phyloP scores from a whole-genome alignment of 2,329 filamentous ascomycete genomes.

The Aspergillus floridensis region DNA sequence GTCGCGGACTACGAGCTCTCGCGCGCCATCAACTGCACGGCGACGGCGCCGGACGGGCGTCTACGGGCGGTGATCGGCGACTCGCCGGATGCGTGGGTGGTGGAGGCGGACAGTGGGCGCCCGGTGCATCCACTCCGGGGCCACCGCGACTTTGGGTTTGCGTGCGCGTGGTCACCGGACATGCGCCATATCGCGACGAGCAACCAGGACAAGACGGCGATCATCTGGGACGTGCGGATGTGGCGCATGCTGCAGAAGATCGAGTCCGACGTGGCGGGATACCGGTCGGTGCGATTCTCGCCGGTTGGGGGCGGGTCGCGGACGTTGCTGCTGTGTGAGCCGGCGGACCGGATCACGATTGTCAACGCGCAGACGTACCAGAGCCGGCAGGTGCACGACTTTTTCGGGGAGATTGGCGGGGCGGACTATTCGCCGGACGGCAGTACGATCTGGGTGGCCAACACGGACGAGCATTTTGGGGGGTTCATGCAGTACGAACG shows the following conservation, averaged over 20 bases:
- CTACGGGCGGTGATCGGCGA: slow-evolving; percentile 47
- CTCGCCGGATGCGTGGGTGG: slow-evolving; percentile 41
- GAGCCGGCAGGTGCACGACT: slow-evolving; percentile 44
- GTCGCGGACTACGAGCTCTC: slow-evolving; percentile 37
- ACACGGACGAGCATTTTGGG: slow-evolving; percentile 43
- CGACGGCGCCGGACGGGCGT: slow-evolving; percentile 44
- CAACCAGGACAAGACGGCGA: slow-evolving; percentile 47
- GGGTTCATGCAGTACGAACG: slow-evolving; percentile 47
- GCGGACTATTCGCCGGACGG: slow-evolving; percentile 45
- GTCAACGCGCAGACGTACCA: slow-evolving; percentile 45
- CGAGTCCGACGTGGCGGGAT: slow-evolving; percentile 45
- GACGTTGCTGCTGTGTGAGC: slow-evolving; percentile 44
- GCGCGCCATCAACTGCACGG: slow-evolving; percentile 45
- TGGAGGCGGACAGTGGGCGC: slow-evolving; percentile 44
- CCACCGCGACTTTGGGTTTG: slow-evolving; percentile 46
- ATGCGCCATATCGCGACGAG: slow-evolving; percentile 48
- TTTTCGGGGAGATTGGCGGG: slow-evolving; percentile 47
- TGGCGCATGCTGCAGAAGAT: slow-evolving; percentile 41
- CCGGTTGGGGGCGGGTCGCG: slow-evolving; percentile 45
- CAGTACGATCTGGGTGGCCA: slow-evolving; percentile 43
- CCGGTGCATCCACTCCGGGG: slow-evolving; percentile 39
- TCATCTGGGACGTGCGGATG: slow-evolving; percentile 47
- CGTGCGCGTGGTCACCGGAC: slow-evolving; percentile 48
- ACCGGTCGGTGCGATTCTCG: slow-evolving; percentile 45
- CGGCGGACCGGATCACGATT: slow-evolving; percentile 45